Percentiles rank a stretch among this genome's conserved stretches.
These are phyloP conservation scores for Phialophora expanda DNA, from an alignment of 2,329 filamentous ascomycete species.

Conservation along the genomic window DNA sequence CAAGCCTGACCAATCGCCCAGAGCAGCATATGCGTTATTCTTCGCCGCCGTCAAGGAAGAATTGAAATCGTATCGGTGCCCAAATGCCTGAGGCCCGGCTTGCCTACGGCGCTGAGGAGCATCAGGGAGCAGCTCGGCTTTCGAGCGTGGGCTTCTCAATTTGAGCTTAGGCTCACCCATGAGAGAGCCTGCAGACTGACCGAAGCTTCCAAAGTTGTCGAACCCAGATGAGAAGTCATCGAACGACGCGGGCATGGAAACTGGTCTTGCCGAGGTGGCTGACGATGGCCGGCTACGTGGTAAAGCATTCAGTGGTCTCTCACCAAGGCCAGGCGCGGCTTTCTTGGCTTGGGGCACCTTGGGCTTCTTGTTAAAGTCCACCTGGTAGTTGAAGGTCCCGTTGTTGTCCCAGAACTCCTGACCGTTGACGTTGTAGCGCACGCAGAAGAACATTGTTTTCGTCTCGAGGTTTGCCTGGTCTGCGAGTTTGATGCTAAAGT, in stretches of 20 bases:
- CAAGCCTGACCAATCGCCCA: constrained; percentile 41
- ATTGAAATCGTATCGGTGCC: constrained; percentile 93
- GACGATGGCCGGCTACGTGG: constrained; percentile 70
- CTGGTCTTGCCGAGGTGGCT: constrained; percentile 58
- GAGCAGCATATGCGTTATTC: constrained; percentile 52
- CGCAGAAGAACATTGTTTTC: constrained; percentile 91
- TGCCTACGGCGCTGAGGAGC: constrained; percentile 53
- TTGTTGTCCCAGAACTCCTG: constrained; percentile 98
- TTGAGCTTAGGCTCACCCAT: constrained; percentile 71
- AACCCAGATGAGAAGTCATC: constrained; percentile 74
- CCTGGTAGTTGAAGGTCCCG: constrained; percentile 80
- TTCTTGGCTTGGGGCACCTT: constrained; percentile 57
- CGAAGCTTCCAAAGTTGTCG: constrained; percentile 59
- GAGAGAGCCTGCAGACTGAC: constrained; percentile 65
- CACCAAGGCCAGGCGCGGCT: constrained; percentile 56
- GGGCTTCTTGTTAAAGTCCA: constrained; percentile 85
- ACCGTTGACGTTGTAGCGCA: constrained; percentile 83
- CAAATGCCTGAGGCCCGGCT: constrained; percentile 74
- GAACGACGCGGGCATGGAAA: constrained; percentile 62
- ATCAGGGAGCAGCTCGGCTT: constrained; percentile 67
- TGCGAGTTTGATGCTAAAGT: constrained; percentile 89
- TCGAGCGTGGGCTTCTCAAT: constrained; percentile 72
- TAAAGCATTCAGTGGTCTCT: constrained; percentile 60
- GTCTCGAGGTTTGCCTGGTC: constrained; percentile 89
- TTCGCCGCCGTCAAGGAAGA: constrained; percentile 87